Percentiles rank a stretch among this genome's conserved stretches.
Evolutionary conservation across 2,329 filamentous ascomycete genomes (phyloP).

Genomic region (Exserohilum turcica): DNA sequence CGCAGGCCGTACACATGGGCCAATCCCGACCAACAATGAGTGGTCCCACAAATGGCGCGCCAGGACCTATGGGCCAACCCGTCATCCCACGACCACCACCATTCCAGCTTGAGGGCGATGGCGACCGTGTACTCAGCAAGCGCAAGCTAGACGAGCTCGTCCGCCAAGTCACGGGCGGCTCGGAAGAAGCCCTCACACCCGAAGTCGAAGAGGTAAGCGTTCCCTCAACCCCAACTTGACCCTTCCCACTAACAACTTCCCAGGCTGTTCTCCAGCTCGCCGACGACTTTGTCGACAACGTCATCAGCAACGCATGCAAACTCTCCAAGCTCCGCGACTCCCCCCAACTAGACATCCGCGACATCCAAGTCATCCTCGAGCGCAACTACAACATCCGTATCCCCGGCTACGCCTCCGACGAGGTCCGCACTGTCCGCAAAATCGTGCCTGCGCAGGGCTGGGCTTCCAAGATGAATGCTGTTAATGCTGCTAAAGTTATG

Average conservation of each 20-base stretch:
- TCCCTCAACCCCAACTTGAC: neutral
- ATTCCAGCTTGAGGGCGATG: conserved; percentile 88
- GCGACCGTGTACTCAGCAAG: conserved; percentile 92
- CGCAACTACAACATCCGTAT: conserved; percentile 79
- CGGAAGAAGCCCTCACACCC: conserved; percentile 79
- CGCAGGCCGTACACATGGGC: conserved; percentile 74
- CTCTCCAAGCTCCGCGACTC: conserved; percentile 92
- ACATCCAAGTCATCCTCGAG: conserved; percentile 61
- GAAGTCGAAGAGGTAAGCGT: conserved; percentile 89
- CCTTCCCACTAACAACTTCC: neutral
- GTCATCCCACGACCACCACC: conserved; percentile 80
- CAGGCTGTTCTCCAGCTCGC: conserved; percentile 86
- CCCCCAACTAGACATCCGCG: conserved; percentile 80
- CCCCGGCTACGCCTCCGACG: conserved; percentile 91
- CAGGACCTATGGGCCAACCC: conserved; percentile 85
- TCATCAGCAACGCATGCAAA: conserved; percentile 84
- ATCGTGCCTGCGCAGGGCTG: conserved; percentile 85
- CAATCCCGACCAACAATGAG: conserved; percentile 81
- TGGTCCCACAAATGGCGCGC: conserved; percentile 73
- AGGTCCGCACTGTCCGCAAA: conserved; percentile 92
- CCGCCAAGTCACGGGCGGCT: conserved; percentile 86
- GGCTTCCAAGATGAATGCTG: conserved; percentile 96
- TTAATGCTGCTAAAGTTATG: conserved; percentile 86
- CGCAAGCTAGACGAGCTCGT: conserved; percentile 97
- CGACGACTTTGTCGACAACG: conserved; percentile 92